Evolutionary conservation across 2,329 filamentous ascomycete species (phyloP).

Genomic region (Diaporthe amygdali): DNA sequence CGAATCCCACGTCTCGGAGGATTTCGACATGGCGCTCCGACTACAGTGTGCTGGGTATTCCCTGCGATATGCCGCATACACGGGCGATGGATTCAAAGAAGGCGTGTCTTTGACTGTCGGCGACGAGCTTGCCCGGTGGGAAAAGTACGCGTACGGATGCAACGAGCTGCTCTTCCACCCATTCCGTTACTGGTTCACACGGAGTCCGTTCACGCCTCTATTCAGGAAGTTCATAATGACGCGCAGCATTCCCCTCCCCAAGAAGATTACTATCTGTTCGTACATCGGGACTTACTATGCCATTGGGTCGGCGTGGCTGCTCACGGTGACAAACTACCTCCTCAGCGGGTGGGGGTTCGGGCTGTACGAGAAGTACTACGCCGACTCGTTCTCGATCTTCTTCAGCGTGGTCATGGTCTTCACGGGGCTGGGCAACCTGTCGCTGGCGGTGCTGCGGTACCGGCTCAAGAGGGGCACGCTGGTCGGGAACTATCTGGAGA

Average conservation of each 20-base stretch:
- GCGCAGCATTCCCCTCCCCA: conserved; percentile 53
- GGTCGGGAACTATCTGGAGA: conserved; percentile 48
- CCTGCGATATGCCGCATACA: conserved; percentile 72
- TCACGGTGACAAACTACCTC: conserved; percentile 35
- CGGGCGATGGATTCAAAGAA: conserved; percentile 76
- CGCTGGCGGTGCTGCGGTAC: conserved; percentile 68
- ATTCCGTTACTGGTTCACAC: conserved; percentile 63
- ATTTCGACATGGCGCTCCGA: conserved; percentile 82
- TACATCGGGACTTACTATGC: conserved; percentile 39
- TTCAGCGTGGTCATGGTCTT: conserved; percentile 70
- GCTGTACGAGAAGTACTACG: conserved; percentile 69
- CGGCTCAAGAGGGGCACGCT: conserved; percentile 44
- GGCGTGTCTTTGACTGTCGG: conserved; percentile 85
- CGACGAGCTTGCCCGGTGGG: conserved; percentile 83
- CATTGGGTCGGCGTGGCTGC: conserved; percentile 32
- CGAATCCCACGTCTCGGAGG: conserved; percentile 78
- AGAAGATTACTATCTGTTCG: conserved; percentile 56
- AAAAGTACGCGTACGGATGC: conserved; percentile 86
- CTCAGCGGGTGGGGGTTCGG: conserved; percentile 72
- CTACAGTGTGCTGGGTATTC: conserved; percentile 75
- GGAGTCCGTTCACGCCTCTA: conserved; percentile 69
- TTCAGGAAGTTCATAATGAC: conserved; percentile 66
- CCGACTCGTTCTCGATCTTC: conserved; percentile 70
- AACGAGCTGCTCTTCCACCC: conserved; percentile 80
- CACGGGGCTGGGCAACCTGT: conserved; percentile 63